Evolutionary conservation across 768 basidiomycete species (phyloP).

Genomic region (Mycena rebaudengoi): DNA sequence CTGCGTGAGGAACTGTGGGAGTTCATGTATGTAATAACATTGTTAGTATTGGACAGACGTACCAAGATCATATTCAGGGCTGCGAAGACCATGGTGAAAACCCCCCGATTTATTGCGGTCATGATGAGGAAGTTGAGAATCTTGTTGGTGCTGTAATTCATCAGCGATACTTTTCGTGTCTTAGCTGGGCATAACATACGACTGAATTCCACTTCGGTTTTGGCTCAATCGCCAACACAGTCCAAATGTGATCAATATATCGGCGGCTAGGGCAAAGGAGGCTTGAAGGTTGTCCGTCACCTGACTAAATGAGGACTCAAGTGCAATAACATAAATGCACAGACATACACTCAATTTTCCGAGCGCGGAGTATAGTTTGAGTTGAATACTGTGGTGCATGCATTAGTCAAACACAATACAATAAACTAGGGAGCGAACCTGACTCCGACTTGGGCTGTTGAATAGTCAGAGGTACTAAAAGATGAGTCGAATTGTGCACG

Average conservation of each 20-base stretch:
- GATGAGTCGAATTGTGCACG: too few relatives aligned
- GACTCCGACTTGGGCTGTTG: too few relatives aligned
- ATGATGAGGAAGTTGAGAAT: slow-evolving; percentile 9
- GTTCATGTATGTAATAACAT: too few relatives aligned
- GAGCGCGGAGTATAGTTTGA: background rate
- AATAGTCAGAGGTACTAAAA: too few relatives aligned
- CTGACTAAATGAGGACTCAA: background rate
- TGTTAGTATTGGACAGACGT: background rate
- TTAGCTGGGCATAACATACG: too few relatives aligned
- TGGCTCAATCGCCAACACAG: background rate
- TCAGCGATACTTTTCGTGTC: too few relatives aligned
- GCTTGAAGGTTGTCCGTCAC: background rate
- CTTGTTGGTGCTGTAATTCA: background rate
- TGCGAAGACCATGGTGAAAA: background rate
- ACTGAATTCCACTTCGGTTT: background rate
- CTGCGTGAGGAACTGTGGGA: background rate
- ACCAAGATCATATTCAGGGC: slow-evolving; percentile 2
- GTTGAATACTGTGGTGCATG: too few relatives aligned
- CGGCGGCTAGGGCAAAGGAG: background rate
- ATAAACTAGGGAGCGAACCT: too few relatives aligned
- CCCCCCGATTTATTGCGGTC: slow-evolving; percentile 4
- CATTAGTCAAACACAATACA: too few relatives aligned
- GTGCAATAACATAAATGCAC: background rate
- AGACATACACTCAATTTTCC: background rate
- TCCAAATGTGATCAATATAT: background rate